Percentiles rank a stretch among this genome's conserved stretches.
Evolutionary conservation across 1,284 basidiomycete genomes (phyloP).

Genomic region (Mycosarcoma mackinlayi): DNA sequence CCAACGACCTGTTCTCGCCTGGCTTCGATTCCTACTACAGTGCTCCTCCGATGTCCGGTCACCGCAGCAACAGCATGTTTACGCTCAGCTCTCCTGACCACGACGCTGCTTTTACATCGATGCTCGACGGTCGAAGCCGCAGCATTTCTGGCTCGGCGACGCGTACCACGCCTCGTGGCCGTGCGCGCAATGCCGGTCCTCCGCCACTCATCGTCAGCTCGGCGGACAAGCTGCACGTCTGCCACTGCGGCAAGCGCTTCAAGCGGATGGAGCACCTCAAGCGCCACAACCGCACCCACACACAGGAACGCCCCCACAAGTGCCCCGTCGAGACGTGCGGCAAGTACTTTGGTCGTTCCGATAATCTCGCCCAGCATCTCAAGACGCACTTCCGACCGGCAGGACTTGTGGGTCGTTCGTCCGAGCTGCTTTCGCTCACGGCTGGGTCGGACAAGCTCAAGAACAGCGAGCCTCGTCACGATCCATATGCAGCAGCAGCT

Average conservation of each 20-base stretch:
- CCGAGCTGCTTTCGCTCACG: constrained; percentile 44
- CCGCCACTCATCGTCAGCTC: constrained; percentile 66
- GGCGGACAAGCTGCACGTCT: constrained; percentile 66
- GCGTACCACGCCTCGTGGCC: constrained; percentile 40
- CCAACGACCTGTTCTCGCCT: constrained; percentile 39
- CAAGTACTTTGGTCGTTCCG: constrained; percentile 65
- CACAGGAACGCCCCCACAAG: constrained; percentile 64
- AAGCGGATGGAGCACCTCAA: constrained; percentile 68
- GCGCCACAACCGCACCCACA: constrained; percentile 67
- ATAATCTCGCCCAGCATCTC: constrained; percentile 67
- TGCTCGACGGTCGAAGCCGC: constrained; percentile 37
- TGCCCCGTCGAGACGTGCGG: constrained; percentile 66
- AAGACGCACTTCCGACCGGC: constrained; percentile 66
- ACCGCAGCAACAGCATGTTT: constrained; percentile 58
- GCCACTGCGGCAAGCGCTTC: constrained; percentile 67
- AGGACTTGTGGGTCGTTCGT: constrained; percentile 50
- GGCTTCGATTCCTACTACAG: constrained; percentile 52
- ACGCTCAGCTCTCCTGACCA: constrained; percentile 45
- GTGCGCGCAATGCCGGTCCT: constrained; percentile 45
- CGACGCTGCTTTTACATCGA: constrained; percentile 32
- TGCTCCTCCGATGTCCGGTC: constrained; percentile 50
- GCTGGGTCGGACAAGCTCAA: constrained; percentile 36
- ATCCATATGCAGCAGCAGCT: constrained; percentile 59
- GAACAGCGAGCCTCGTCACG: constrained; percentile 53
- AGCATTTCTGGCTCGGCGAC: constrained; percentile 38